Conservation (phyloP, 2,329 filamentous ascomycete genomes). For the Xylariaceae sp. region DNA sequence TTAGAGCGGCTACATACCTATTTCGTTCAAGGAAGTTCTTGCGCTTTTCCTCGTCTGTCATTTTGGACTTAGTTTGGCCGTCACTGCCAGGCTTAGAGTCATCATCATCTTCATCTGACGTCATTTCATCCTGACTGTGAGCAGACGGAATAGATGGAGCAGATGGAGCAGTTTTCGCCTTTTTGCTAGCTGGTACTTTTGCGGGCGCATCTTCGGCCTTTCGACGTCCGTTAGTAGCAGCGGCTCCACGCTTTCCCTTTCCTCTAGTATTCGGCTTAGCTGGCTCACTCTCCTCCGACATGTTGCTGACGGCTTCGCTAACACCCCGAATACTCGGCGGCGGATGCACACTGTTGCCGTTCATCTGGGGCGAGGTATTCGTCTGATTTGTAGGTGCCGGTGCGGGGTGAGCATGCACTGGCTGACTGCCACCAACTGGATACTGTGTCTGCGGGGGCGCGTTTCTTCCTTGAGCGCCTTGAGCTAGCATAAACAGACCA, state of each 20-base stretch:
- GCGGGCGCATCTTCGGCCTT: slow-evolving; percentile 73
- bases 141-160: slow-evolving; percentile 40
- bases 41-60: slow-evolving; percentile 98
- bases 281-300: slow-evolving; percentile 76
- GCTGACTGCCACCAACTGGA: slow-evolving; percentile 52
- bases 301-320: slow-evolving; percentile 73
- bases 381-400: slow-evolving; percentile 45
- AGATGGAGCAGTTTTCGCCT: slow-evolving; percentile 62
- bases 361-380: slow-evolving; percentile 60
- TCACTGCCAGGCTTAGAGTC: slow-evolving; percentile 60
- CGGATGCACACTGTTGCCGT: slow-evolving; percentile 55
- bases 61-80: slow-evolving; percentile 71
- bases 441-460: slow-evolving; percentile 61
- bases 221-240: slow-evolving; percentile 69
- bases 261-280: slow-evolving; percentile 69
- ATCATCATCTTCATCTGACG: slow-evolving; percentile 61
- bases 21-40: slow-evolving; percentile 98
- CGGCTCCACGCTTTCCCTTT: slow-evolving; percentile 67
- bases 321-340: slow-evolving; percentile 59
- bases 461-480: slow-evolving; percentile 64
- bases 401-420: slow-evolving; percentile 58
- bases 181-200: slow-evolving; percentile 74
- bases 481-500: slow-evolving; percentile 88
- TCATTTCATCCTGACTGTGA: slow-evolving; percentile 52
- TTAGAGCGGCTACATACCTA: slow-evolving; percentile 65